Base-by-base conservation (phyloP, 2,329 filamentous ascomycete genomes). In the Fusarium sterilihyphosum region DNA sequence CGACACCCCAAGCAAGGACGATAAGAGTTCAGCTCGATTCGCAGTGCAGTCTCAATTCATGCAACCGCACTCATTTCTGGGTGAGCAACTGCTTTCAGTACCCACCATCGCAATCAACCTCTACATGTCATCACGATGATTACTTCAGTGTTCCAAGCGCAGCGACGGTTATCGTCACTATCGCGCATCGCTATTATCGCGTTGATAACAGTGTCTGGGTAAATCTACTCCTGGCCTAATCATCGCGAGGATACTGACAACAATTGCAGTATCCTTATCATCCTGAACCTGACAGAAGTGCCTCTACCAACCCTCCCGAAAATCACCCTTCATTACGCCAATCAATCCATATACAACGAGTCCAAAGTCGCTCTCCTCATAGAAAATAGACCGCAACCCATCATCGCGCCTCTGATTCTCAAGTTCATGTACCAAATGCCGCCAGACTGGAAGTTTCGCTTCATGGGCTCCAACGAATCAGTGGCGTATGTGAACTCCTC, bases 171-270 rank as follows among this genome's bases (percentile, higher is more conserved):
- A 10, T 52, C 49, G 22, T 52, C n/a, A 24, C 17, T 24, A 4
- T 52, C 49, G 2, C 49, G 49, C 8, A 52, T 52, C 11, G n/a
- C 49, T 1, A 35, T 52, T 3, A 4, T 52, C 3, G n/a, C 7
- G 1, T 1, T 52, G 2, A 24, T 52, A 0, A 11, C 3, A 9
- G 12, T 52, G 0, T 52, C 22, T 2, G n/a, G 49, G 49, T 52
- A 37, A 35, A 3, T 14, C 0, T 8, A 3, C 8, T 10, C 22
- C 47, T 50, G 1, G 0, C 24, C 8, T 1, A 6, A 1, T 20
- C 3, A 8, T 1, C 2, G n/a, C 31, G 5, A 18, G 14, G 12
- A 26, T 8, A 8, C 49, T 52, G 8, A 35, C 31, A 0, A 17
- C 2, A 1, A 24, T 6, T 11, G 1, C 12, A 52, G 49, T 0